A percentile compares a stretch with the other conserved stretches of the same genome.
Conservation (phyloP, 495 filamentous ascomycete genomes). For the Tuber microsphaerosporum region DNA sequence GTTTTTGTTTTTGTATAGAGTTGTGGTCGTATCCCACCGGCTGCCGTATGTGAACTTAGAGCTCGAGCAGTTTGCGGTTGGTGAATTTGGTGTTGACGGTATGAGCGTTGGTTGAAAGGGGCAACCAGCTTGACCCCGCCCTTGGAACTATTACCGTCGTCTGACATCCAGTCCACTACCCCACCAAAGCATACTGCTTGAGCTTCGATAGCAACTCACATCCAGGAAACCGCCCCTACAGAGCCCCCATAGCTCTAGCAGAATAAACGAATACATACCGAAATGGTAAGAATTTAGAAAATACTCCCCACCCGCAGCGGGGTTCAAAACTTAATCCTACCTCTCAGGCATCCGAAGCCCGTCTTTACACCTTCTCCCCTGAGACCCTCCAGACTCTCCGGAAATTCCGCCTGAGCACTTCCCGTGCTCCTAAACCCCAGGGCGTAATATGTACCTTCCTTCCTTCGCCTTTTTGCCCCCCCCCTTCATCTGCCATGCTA, state of each 20-base stretch:
- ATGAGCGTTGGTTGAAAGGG: not conserved
- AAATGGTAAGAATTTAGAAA: not conserved
- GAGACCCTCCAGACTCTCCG: constrained; percentile 78
- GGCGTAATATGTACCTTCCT: constrained; percentile 79
- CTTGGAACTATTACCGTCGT: not conserved
- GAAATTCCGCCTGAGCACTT: constrained; percentile 88
- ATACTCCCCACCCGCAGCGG: not conserved
- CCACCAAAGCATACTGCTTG: not conserved
- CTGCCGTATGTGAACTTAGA: not conserved
- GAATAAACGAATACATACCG: not conserved
- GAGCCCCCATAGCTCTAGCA: not conserved
- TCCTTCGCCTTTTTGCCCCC: constrained; percentile 13
- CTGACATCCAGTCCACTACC: not conserved
- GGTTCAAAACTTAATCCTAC: not conserved
- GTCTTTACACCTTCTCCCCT: constrained; percentile 86
- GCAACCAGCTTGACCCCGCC: not conserved
- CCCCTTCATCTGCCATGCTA: not conserved
- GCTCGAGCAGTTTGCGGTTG: not conserved
- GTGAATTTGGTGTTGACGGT: not conserved
- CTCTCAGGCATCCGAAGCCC: constrained; percentile 67
- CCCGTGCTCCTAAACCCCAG: constrained; percentile 76
- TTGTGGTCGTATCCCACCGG: not conserved
- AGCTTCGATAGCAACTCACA: not conserved
- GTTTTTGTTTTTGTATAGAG: not conserved
- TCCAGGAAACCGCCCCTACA: not conserved